phyloP scores from a whole-genome alignment of 768 basidiomycete species.

The Suillus subaureus region DNA sequence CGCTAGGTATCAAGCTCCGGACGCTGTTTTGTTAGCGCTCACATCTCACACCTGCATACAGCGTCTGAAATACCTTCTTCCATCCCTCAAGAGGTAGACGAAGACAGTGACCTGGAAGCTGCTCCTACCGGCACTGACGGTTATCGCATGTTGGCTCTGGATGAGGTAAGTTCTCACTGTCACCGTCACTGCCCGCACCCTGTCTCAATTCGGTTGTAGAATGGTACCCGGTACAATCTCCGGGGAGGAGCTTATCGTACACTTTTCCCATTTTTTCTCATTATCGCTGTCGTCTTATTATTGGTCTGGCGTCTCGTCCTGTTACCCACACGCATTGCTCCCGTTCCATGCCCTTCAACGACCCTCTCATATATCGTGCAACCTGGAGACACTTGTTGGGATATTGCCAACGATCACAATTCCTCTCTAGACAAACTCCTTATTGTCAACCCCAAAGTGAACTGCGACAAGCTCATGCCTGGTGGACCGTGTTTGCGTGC shows the following conservation, averaged over 20 bases:
- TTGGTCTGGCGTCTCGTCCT: constrained; percentile 65
- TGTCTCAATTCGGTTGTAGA: constrained; percentile 31
- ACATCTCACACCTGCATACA: constrained; percentile 13
- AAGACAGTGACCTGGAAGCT: constrained; percentile 55
- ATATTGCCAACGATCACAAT: constrained; percentile 50
- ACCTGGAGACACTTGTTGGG: constrained; percentile 70
- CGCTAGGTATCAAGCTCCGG: constrained; percentile 34
- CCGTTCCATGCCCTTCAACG: constrained; percentile 37
- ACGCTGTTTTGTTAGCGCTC: not conserved
- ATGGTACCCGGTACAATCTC: constrained; percentile 31
- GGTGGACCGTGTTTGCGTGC: constrained; percentile 64
- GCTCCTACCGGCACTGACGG: constrained; percentile 55
- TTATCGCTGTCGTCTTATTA: constrained; percentile 62
- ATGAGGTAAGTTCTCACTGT: constrained; percentile 45
- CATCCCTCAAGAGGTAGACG: constrained; percentile 28
- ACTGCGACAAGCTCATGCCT: constrained; percentile 61
- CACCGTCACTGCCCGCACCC: constrained; percentile 8
- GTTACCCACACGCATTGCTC: constrained; percentile 29
- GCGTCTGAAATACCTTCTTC: constrained; percentile 34
- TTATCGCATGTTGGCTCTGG: constrained; percentile 54
- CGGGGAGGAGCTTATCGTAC: constrained; percentile 55
- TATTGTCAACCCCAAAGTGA: constrained; percentile 52
- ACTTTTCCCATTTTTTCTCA: constrained; percentile 73
- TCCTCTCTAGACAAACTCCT: constrained; percentile 54
- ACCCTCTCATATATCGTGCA: constrained; percentile 48